A percentile compares a stretch with the other conserved stretches of the same genome.
Evolutionary conservation across 2,329 filamentous ascomycete species (phyloP).

Genomic region (Diaporthe sp.): DNA sequence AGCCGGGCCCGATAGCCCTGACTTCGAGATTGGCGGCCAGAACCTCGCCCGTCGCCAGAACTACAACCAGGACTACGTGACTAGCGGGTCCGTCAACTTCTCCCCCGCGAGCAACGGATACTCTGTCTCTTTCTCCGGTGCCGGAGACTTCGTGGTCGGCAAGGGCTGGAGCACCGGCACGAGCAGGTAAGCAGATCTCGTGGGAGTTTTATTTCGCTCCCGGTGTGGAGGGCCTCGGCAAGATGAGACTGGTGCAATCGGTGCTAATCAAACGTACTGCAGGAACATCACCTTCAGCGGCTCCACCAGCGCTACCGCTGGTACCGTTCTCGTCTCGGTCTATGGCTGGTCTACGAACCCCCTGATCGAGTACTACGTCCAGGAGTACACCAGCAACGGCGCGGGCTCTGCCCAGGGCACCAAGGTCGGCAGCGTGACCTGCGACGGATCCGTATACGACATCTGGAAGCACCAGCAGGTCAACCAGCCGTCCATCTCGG

Average conservation of each 20-base stretch:
- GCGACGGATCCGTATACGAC: conserved; percentile 51
- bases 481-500: conserved; percentile 60
- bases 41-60: conserved; percentile 47
- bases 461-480: conserved; percentile 51
- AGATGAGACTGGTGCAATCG: background rate
- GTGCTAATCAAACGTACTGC: background rate
- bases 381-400: conserved; percentile 50
- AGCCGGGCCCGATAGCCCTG: conserved; percentile 42
- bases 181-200: conserved; percentile 54
- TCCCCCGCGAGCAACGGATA: conserved; percentile 50
- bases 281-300: conserved; percentile 49
- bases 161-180: conserved; percentile 70
- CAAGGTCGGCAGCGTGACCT: conserved; percentile 48
- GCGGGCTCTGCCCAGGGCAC: conserved; percentile 47
- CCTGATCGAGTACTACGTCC: conserved; percentile 55
- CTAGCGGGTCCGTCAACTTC: conserved; percentile 51
- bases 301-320: conserved; percentile 41
- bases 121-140: conserved; percentile 57
- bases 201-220: background rate
- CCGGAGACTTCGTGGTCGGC: conserved; percentile 67
- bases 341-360: conserved; percentile 55
- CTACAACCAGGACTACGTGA: conserved; percentile 58
- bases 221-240: background rate
- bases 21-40: conserved; percentile 45
- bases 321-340: conserved; percentile 50